Evolutionary conservation across 2,329 filamentous ascomycete species (phyloP).

Genomic region (Sclerotinia nivalis): DNA sequence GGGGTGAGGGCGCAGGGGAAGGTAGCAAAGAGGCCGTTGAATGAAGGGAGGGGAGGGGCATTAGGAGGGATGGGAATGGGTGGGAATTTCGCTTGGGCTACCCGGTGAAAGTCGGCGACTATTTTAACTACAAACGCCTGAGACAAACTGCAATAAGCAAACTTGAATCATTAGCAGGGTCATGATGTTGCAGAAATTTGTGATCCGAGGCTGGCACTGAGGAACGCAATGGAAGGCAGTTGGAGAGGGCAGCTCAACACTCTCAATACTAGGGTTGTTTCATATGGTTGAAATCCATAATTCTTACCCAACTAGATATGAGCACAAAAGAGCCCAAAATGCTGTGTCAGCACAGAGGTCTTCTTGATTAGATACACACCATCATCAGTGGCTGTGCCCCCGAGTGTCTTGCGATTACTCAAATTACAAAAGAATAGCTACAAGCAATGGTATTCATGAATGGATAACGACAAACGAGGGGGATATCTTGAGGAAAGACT

Average conservation of each 20-base stretch:
- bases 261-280: background rate
- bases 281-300: background rate
- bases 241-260: background rate
- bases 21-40: constrained; percentile 76
- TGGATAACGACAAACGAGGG: background rate
- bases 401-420: background rate
- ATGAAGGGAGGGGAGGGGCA: constrained; percentile 59
- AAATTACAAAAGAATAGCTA: background rate
- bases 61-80: constrained; percentile 44
- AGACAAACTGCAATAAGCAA: background rate
- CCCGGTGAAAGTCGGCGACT: constrained; percentile 32
- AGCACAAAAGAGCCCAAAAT: constrained; percentile 5
- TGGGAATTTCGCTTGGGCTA: constrained; percentile 41
- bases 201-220: background rate
- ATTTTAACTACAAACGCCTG: background rate
- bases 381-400: background rate
- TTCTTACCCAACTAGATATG: background rate
- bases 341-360: background rate
- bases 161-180: background rate
- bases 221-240: background rate
- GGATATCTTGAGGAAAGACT: background rate
- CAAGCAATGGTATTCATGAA: background rate
- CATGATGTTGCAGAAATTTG: background rate
- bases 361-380: background rate
- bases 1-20: constrained; percentile 77